These are phyloP conservation scores for Cantharellus anzutake DNA, from an alignment of 768 basidiomycete genomes.

Conservation along the genomic window DNA sequence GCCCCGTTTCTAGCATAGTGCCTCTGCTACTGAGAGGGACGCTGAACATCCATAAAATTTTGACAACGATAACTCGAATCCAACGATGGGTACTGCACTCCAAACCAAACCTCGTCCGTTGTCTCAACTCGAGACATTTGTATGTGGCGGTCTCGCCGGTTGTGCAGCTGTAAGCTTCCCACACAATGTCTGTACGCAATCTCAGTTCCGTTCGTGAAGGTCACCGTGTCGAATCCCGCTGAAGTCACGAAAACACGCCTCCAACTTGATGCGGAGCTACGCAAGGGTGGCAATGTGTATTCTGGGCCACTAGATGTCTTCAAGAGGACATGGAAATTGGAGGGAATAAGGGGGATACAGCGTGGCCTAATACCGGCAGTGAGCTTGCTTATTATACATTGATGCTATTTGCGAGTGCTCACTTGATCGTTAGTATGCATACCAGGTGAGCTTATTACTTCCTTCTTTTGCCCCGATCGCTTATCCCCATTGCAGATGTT, in stretches of 20 bases:
- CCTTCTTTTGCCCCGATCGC: no score
- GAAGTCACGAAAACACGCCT: slow-evolving; percentile 82
- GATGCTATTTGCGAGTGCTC: background rate
- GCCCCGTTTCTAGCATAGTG: no score
- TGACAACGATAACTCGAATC: no score
- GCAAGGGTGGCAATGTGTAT: slow-evolving; percentile 57
- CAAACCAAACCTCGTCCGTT: background rate
- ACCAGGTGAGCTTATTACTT: slow-evolving; percentile 38
- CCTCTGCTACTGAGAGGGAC: no score
- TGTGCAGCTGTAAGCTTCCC: slow-evolving; percentile 55
- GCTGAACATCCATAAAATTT: no score
- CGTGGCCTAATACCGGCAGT: slow-evolving; percentile 83
- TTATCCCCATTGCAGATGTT: slow-evolving; percentile 38
- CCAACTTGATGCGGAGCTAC: slow-evolving; percentile 89
- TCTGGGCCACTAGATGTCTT: slow-evolving; percentile 77
- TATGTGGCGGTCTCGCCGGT: slow-evolving; percentile 82
- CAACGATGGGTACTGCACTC: no score
- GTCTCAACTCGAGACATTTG: slow-evolving; percentile 48
- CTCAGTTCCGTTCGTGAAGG: background rate
- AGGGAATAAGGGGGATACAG: slow-evolving; percentile 83
- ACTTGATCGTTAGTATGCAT: slow-evolving; percentile 46
- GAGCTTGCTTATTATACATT: slow-evolving; percentile 15
- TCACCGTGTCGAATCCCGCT: slow-evolving; percentile 8
- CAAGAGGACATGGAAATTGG: slow-evolving; percentile 71
- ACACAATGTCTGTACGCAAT: background rate